Conservation (phyloP, 2,329 filamentous ascomycete genomes). For the Huntiella decipiens region DNA sequence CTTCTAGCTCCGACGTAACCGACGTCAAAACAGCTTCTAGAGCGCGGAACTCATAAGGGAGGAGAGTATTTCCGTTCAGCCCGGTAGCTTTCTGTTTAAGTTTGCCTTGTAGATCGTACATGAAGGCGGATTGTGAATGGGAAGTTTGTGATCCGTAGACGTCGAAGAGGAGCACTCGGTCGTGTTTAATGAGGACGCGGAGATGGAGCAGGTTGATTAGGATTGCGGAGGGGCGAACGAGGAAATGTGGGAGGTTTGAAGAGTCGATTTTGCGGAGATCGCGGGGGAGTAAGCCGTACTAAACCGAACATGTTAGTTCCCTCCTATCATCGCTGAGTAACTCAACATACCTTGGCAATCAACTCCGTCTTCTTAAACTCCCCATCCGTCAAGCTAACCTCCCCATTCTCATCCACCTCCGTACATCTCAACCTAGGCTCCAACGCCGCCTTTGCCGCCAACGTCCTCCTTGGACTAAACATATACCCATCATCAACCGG, state of each 20-base stretch:
- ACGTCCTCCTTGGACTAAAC: constrained; percentile 20
- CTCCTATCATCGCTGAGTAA: constrained; percentile 6
- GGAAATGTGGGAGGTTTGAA: constrained; percentile 82
- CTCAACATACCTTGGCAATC: constrained; percentile 57
- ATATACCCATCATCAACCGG: constrained; percentile 9
- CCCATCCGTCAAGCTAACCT: constrained; percentile 79
- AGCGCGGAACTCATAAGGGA: constrained; percentile 91
- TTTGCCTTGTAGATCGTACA: constrained; percentile 92
- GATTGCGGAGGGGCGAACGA: constrained; percentile 82
- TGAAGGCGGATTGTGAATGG: constrained; percentile 89
- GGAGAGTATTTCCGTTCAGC: constrained; percentile 22
- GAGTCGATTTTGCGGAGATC: constrained; percentile 97
- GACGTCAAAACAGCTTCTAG: constrained; percentile 89
- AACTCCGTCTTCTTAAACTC: constrained; percentile 97
- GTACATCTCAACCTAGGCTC: constrained; percentile 82
- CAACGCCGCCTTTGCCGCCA: constrained; percentile 58
- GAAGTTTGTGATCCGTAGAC: constrained; percentile 88
- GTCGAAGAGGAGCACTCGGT: constrained; percentile 88
- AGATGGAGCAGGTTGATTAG: constrained; percentile 92
- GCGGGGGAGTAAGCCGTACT: constrained; percentile 84
- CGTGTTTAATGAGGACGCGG: constrained; percentile 83
- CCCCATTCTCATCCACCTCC: constrained; percentile 80
- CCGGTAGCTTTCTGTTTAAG: constrained; percentile 50
- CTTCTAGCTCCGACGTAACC: constrained; percentile 78
- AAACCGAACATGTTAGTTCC: constrained; percentile 13